Evolutionary conservation across 2,329 filamentous ascomycete species (phyloP).

Genomic region (Sporothrix sp.): DNA sequence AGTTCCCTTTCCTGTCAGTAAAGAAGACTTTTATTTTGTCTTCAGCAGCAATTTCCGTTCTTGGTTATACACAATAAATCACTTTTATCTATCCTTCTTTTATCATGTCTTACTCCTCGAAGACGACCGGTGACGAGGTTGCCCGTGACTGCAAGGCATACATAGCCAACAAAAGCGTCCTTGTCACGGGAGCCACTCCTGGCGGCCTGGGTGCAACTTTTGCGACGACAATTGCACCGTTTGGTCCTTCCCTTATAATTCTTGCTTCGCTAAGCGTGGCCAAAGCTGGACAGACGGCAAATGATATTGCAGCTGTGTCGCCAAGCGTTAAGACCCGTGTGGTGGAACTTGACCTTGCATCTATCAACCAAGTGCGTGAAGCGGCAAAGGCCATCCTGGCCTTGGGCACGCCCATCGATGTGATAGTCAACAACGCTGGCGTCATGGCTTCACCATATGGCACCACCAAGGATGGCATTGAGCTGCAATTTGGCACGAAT

Average conservation of each 20-base stretch:
- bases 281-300: conserved; percentile 26
- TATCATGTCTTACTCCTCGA: conserved; percentile 5
- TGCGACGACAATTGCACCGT: conserved; percentile 14
- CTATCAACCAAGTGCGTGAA: conserved; percentile 27
- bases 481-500: conserved; percentile 38
- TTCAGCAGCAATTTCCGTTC: no score
- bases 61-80: not conserved
- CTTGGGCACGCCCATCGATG: conserved; percentile 26
- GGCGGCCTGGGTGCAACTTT: conserved; percentile 15
- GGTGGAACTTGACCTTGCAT: conserved; percentile 31
- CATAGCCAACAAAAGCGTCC: conserved; percentile 10
- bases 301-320: conserved; percentile 22
- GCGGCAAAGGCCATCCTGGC: conserved; percentile 27
- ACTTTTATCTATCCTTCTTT: not conserved
- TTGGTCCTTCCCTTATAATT: conserved; percentile 16
- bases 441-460: conserved; percentile 30
- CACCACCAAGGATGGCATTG: conserved; percentile 31
- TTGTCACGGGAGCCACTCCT: conserved; percentile 17
- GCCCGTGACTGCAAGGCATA: conserved; percentile 5
- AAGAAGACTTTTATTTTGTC: not conserved
- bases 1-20: not conserved
- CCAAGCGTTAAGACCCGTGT: conserved; percentile 24
- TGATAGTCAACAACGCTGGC: conserved; percentile 38
- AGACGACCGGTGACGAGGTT: conserved; percentile 10
- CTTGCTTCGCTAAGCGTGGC: conserved; percentile 14